Conservation (phyloP, 1,139 yeast genomes). For the Wickerhamomyces sp. region DNA sequence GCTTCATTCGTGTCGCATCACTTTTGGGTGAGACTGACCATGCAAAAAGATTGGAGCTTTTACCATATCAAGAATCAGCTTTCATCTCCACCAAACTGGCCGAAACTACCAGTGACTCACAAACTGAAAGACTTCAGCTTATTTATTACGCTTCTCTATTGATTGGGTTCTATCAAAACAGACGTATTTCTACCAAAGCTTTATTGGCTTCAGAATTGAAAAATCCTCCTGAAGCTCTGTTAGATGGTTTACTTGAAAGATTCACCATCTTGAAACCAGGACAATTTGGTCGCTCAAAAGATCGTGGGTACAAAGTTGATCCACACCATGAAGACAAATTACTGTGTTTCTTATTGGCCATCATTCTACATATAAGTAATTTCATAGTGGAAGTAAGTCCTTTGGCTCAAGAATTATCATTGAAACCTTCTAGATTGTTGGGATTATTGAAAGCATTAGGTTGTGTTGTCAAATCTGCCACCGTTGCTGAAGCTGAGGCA, state of each 20-base stretch:
- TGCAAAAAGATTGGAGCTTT: slow-evolving; percentile 44
- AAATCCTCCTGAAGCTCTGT: slow-evolving; percentile 63
- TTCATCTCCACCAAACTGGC: slow-evolving; percentile 49
- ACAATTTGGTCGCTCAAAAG: slow-evolving; percentile 67
- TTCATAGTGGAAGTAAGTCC: slow-evolving; percentile 76
- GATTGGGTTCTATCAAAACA: slow-evolving; percentile 71
- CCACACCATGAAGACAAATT: slow-evolving; percentile 86
- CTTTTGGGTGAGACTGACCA: slow-evolving; percentile 47
- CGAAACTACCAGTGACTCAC: slow-evolving; percentile 37
- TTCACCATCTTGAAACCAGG: slow-evolving; percentile 67
- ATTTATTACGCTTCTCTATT: slow-evolving; percentile 75
- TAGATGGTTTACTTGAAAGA: slow-evolving; percentile 68
- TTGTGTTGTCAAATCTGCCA: slow-evolving; percentile 67
- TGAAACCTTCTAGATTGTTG: slow-evolving; percentile 71
- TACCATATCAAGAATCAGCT: slow-evolving; percentile 58
- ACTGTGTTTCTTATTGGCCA: slow-evolving; percentile 69
- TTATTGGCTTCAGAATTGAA: slow-evolving; percentile 58
- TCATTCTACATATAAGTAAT: slow-evolving; percentile 70
- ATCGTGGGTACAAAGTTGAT: slow-evolving; percentile 69
- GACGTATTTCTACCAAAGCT: slow-evolving; percentile 58
- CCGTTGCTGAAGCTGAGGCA: slow-evolving; percentile 80
- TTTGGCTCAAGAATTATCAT: slow-evolving; percentile 75
- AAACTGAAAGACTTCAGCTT: slow-evolving; percentile 57
- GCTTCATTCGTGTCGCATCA: slow-evolving; percentile 54
- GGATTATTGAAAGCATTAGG: slow-evolving; percentile 79